Evolutionary conservation across 257 asterid species (phyloP).

Genomic region (Solanum commersonii): DNA sequence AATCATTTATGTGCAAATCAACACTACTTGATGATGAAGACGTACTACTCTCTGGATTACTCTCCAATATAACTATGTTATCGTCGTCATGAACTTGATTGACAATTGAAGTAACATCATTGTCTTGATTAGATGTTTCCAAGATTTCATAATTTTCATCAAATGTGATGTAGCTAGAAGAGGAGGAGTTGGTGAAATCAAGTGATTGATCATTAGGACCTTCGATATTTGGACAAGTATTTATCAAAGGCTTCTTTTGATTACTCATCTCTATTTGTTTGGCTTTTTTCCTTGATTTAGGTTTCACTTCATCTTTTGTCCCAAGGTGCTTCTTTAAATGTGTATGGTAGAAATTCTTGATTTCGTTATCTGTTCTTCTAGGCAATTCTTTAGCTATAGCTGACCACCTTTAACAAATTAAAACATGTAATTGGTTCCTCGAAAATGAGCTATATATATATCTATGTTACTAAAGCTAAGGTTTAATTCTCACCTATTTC

Average conservation of each 20-base stretch:
- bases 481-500: background rate
- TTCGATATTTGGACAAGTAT: no score
- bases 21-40: background rate
- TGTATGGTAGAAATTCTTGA: constrained; percentile 4
- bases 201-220: no score
- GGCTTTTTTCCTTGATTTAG: background rate
- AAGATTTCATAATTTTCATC: background rate
- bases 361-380: constrained; percentile 2
- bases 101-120: no score
- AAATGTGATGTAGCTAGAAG: background rate
- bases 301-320: background rate
- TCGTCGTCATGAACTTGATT: background rate
- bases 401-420: background rate
- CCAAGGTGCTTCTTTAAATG: background rate
- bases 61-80: background rate
- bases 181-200: no score
- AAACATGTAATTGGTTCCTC: background rate
- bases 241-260: no score
- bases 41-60: background rate
- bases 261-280: background rate
- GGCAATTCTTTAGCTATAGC: background rate
- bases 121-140: no score
- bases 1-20: background rate
- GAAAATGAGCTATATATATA: no score
- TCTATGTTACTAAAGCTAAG: background rate